phyloP scores from a whole-genome alignment of 345 rosid genomes.

The Eucalyptus pauciflora region DNA sequence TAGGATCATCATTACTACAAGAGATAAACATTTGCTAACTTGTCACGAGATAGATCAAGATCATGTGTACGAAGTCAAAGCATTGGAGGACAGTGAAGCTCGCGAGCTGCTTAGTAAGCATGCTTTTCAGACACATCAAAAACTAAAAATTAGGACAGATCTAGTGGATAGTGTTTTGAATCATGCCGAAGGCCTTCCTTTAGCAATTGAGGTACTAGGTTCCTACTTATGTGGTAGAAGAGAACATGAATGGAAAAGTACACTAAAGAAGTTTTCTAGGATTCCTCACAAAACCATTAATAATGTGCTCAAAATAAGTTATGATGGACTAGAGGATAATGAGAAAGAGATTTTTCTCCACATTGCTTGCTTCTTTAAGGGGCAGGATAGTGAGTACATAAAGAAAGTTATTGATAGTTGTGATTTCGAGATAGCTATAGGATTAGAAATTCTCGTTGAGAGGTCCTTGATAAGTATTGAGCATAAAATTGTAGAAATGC shows the following conservation, averaged over 20 bases:
- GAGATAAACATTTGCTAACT: neutral
- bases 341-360: neutral
- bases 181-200: neutral
- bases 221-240: neutral
- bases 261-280: fast-evolving
- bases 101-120: neutral
- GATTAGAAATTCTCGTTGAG: neutral
- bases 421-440: fast-evolving
- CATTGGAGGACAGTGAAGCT: neutral
- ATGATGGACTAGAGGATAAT: neutral
- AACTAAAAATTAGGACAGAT: fast-evolving
- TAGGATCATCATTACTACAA: neutral
- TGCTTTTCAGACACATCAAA: fast-evolving
- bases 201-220: neutral
- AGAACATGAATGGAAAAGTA: neutral
- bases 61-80: neutral
- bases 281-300: neutral
- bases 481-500: fast-evolving
- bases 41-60: neutral
- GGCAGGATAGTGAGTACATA: fast-evolving
- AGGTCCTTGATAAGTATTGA: neutral
- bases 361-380: neutral
- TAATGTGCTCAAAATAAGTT: neutral
- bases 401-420: neutral
- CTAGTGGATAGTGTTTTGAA: neutral